Evolutionary conservation across 495 filamentous ascomycete genomes (phyloP).

Genomic region (Aspergillus coremiiformis): DNA sequence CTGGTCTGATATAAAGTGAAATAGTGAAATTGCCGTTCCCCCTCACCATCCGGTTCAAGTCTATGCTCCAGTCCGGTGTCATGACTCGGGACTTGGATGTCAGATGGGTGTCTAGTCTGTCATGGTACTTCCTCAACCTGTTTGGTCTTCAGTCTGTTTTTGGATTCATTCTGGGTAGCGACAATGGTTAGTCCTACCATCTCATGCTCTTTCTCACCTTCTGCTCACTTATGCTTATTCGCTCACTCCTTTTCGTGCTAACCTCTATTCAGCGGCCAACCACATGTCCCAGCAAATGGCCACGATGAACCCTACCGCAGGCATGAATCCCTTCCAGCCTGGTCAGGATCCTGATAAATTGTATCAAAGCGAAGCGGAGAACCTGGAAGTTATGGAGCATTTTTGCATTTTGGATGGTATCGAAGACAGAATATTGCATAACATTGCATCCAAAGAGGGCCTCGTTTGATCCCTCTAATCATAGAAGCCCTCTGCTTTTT

Average conservation of each 20-base stretch:
- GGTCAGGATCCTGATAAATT: conserved; percentile 94
- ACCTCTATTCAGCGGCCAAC: conserved; percentile 59
- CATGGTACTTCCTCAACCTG: conserved; percentile 96
- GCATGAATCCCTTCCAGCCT: conserved; percentile 74
- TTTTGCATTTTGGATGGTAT: conserved; percentile 82
- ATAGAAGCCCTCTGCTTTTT: neutral
- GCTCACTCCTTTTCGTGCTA: conserved; percentile 8
- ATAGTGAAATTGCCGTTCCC: conserved; percentile 98
- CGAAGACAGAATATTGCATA: conserved; percentile 68
- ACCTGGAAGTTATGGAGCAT: conserved; percentile 89
- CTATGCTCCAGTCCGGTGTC: conserved; percentile 95
- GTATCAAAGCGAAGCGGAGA: conserved; percentile 86
- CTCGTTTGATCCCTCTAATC: conserved; percentile 2
- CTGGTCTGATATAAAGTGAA: conserved; percentile 9
- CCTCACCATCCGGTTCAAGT: conserved; percentile 96
- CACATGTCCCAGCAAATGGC: conserved; percentile 95
- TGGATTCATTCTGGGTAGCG: conserved; percentile 89
- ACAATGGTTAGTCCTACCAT: conserved; percentile 65
- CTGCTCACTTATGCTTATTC: neutral
- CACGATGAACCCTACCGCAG: conserved; percentile 63
- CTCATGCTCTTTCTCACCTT: neutral
- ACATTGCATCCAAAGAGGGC: conserved; percentile 25
- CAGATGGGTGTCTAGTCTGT: conserved; percentile 94
- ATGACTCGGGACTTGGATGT: conserved; percentile 94
- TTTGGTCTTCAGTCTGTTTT: conserved; percentile 97